Evolutionary conservation across 768 basidiomycete genomes (phyloP).

Genomic region (Boletus barrowsii): DNA sequence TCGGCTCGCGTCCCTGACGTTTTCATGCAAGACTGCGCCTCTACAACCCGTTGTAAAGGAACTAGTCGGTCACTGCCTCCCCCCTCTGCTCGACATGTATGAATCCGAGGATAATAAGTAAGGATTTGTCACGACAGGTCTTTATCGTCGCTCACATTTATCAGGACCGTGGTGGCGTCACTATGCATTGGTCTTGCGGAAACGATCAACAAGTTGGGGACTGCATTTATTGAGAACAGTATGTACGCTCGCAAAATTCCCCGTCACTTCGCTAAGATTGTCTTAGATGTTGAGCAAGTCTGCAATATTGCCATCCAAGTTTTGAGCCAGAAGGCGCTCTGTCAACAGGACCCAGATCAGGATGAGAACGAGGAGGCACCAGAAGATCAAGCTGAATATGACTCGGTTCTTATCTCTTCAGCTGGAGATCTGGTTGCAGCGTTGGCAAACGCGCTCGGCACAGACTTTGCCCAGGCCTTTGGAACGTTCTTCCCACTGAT

Average conservation of each 20-base stretch:
- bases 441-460: slow-evolving; percentile 79
- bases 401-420: slow-evolving; percentile 90
- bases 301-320: slow-evolving; percentile 81
- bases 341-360: slow-evolving; percentile 94
- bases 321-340: slow-evolving; percentile 90
- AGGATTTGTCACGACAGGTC: slow-evolving; percentile 33
- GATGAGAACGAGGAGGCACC: slow-evolving; percentile 83
- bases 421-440: slow-evolving; percentile 93
- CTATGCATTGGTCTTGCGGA: slow-evolving; percentile 89
- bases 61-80: slow-evolving; percentile 71
- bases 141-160: slow-evolving; percentile 12
- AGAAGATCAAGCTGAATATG: slow-evolving; percentile 93
- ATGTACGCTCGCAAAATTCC: slow-evolving; percentile 30
- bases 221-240: slow-evolving; percentile 79
- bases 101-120: slow-evolving; percentile 96
- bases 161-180: slow-evolving; percentile 81
- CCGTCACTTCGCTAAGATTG: slow-evolving; percentile 2
- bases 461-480: slow-evolving; percentile 82
- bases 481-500: slow-evolving; percentile 85
- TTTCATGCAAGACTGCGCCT: slow-evolving; percentile 37
- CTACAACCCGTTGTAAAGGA: slow-evolving; percentile 71
- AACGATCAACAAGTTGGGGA: slow-evolving; percentile 89
- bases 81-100: slow-evolving; percentile 81
- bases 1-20: slow-evolving; percentile 5
- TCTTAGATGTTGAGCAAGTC: slow-evolving; percentile 67